A percentile compares a stretch with the other conserved stretches of the same genome.
phyloP scores from a whole-genome alignment of 495 filamentous ascomycete genomes.

The Recurvomyces mirabilis region DNA sequence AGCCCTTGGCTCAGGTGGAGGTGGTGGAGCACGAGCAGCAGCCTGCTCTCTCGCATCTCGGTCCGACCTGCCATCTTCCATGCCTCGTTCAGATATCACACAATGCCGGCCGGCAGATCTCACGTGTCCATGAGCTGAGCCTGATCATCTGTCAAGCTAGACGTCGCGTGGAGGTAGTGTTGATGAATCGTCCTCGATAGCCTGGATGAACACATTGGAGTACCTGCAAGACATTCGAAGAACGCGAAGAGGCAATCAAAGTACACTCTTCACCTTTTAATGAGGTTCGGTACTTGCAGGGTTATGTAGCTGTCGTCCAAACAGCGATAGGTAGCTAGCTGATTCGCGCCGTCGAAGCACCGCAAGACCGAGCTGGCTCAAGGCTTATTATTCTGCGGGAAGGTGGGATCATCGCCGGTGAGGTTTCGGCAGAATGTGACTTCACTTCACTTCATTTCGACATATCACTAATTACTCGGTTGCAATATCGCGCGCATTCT shows the following conservation, averaged over 20 bases:
- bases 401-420: not conserved
- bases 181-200: no score
- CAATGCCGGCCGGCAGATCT: not conserved
- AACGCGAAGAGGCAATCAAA: no score
- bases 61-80: constrained; percentile 6
- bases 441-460: not conserved
- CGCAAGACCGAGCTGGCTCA: not conserved
- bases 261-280: no score
- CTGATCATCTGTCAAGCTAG: not conserved
- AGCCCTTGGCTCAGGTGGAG: constrained; percentile 6
- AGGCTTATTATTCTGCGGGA: not conserved
- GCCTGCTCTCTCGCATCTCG: constrained; percentile 1
- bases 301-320: no score
- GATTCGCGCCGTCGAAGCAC: no score
- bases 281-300: no score
- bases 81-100: not conserved
- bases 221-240: no score
- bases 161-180: not conserved
- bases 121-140: not conserved
- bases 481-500: no score
- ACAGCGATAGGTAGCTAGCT: no score
- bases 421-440: not conserved
- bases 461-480: no score
- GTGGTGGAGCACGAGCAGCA: constrained; percentile 3
- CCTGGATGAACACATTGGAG: no score